Percentiles rank a stretch among this genome's conserved stretches.
Evolutionary conservation across 768 basidiomycete genomes (phyloP).

Genomic region (Galerina sulciceps): DNA sequence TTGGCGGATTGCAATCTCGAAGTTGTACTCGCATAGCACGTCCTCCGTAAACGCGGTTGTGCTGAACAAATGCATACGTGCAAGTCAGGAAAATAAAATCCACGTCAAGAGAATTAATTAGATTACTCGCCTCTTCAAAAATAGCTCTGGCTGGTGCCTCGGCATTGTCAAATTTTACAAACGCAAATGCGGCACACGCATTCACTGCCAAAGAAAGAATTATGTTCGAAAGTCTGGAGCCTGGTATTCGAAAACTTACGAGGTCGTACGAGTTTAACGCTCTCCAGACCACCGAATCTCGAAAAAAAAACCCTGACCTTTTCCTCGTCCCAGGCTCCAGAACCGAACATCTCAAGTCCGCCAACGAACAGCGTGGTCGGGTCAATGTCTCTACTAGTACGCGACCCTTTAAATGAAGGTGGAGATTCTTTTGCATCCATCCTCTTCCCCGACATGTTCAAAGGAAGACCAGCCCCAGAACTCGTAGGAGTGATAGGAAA

Average conservation of each 20-base stretch:
- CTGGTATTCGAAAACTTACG: constrained; percentile 40
- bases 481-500: constrained; percentile 56
- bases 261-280: constrained; percentile 68
- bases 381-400: constrained; percentile 53
- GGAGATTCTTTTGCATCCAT: constrained; percentile 26
- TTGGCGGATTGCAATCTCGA: constrained; percentile 67
- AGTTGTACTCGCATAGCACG: constrained; percentile 78
- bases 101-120: not conserved
- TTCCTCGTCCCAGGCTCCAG: constrained; percentile 70
- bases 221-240: not conserved
- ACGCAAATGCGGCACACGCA: constrained; percentile 75
- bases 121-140: constrained; percentile 54
- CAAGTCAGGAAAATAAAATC: not conserved
- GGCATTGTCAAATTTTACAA: constrained; percentile 70
- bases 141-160: constrained; percentile 73
- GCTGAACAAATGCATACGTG: constrained; percentile 49
- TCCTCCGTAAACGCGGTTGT: constrained; percentile 70
- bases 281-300: constrained; percentile 67
- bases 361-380: constrained; percentile 79
- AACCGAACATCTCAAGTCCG: constrained; percentile 68
- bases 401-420: constrained; percentile 20
- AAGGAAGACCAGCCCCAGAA: constrained; percentile 29
- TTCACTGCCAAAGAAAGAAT: constrained; percentile 44
- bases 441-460: constrained; percentile 25
- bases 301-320: constrained; percentile 63